These are phyloP conservation scores for Paramecium biaurelia DNA, from an alignment of 73 alveolate genomes.

Conservation along the genomic window DNA sequence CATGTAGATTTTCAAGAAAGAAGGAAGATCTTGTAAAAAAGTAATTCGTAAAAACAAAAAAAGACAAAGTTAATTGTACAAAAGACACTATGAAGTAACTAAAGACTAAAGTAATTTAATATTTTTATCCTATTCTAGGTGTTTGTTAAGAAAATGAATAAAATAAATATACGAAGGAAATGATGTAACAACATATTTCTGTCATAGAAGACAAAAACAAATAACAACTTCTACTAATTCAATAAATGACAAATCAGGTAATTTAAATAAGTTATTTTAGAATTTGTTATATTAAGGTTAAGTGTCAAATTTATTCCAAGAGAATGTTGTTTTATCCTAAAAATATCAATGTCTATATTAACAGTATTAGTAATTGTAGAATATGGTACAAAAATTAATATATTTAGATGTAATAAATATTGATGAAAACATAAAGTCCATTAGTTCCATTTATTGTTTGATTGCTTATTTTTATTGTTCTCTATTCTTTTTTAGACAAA, in stretches of 20 bases:
- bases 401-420: background rate
- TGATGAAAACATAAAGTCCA: background rate
- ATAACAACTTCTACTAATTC: background rate
- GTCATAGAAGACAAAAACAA: background rate
- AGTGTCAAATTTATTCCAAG: background rate
- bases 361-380: background rate
- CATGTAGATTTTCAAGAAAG: slow-evolving; percentile 19
- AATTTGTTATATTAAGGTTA: background rate
- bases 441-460: background rate
- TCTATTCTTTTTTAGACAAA: background rate
- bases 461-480: background rate
- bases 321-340: background rate
- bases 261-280: background rate
- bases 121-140: background rate
- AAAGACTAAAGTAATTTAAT: background rate
- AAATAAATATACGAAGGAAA: background rate
- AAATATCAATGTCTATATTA: background rate
- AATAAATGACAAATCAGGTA: background rate
- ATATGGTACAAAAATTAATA: background rate
- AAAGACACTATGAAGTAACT: background rate
- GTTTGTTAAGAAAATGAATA: background rate
- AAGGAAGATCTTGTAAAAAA: slow-evolving; percentile 11
- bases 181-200: background rate
- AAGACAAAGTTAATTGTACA: background rate
- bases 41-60: background rate